These are phyloP conservation scores for Tetraselmis chui DNA, from an alignment of 139 green algal genomes.

Conservation along the genomic window DNA sequence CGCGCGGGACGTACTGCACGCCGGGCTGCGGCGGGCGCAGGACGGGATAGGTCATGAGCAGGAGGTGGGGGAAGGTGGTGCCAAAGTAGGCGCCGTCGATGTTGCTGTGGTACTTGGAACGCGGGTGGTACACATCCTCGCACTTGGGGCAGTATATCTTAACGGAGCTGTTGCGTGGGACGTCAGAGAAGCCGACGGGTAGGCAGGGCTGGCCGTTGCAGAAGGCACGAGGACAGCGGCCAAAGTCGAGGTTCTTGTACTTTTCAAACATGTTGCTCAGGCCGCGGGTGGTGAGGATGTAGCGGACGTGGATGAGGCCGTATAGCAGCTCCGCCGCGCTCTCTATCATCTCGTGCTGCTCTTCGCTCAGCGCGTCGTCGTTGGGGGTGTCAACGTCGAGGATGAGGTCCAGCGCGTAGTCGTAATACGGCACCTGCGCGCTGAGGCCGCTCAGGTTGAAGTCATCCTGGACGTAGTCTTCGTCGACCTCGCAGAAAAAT, in stretches of 20 bases:
- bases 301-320: conserved; percentile 89
- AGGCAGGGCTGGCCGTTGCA: conserved; percentile 89
- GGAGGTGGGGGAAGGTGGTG: conserved; percentile 92
- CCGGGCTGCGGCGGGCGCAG: conserved; percentile 53
- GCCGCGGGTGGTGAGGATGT: conserved; percentile 67
- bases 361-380: conserved; percentile 69
- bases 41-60: conserved; percentile 88
- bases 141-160: conserved; percentile 92
- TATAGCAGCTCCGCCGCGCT: conserved; percentile 93
- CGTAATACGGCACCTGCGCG: conserved; percentile 92
- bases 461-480: conserved; percentile 97
- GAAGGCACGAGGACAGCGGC: conserved; percentile 79
- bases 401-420: conserved; percentile 95
- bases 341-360: conserved; percentile 88
- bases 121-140: conserved; percentile 89
- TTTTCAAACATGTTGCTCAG: conserved; percentile 81
- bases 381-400: conserved; percentile 82
- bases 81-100: conserved; percentile 93
- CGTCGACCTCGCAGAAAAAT: conserved; percentile 86
- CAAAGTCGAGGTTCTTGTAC: conserved; percentile 60
- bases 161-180: conserved; percentile 79
- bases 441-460: conserved; percentile 94
- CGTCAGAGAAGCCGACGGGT: conserved; percentile 80
- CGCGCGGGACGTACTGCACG: conserved; percentile 66
- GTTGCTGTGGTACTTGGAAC: conserved; percentile 71